A percentile compares a stretch with the other conserved stretches of the same genome.
These are phyloP conservation scores for Prototheca stagnorum DNA, from an alignment of 163 green algal genomes.

Conservation along the genomic window DNA sequence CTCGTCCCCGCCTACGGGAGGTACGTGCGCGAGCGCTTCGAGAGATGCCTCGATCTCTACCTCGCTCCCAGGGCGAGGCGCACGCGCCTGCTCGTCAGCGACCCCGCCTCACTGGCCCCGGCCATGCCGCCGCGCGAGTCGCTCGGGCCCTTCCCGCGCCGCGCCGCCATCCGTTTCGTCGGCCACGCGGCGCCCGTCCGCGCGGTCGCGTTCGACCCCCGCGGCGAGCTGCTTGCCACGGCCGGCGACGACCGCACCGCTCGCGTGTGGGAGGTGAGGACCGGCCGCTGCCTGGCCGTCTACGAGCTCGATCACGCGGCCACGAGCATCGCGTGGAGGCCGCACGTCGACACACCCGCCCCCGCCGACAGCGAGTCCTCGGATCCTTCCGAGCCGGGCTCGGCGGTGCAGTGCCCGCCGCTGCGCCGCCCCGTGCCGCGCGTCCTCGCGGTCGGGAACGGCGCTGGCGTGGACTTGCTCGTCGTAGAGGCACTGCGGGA, in stretches of 20 bases:
- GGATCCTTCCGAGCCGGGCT: too few relatives aligned
- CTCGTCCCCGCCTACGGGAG: slow-evolving; percentile 64
- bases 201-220: slow-evolving; percentile 42
- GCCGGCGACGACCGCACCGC: slow-evolving; percentile 50
- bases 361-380: too few relatives aligned
- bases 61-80: slow-evolving; percentile 67
- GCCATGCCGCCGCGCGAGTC: slow-evolving; percentile 84
- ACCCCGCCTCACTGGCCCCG: slow-evolving; percentile 73
- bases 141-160: slow-evolving; percentile 81
- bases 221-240: slow-evolving; percentile 70
- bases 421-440: too few relatives aligned
- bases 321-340: too few relatives aligned
- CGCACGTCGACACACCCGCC: too few relatives aligned
- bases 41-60: slow-evolving; percentile 96
- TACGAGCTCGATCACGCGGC: slow-evolving; percentile 57
- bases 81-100: slow-evolving; percentile 26
- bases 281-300: slow-evolving; percentile 27
- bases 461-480: too few relatives aligned
- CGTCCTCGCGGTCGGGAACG: too few relatives aligned
- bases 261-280: slow-evolving; percentile 67
- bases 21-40: slow-evolving; percentile 91
- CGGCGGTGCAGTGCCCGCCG: too few relatives aligned
- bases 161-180: slow-evolving; percentile 49
- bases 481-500: too few relatives aligned
- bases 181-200: slow-evolving; percentile 54